A percentile compares a stretch with the other conserved stretches of the same genome.
Conservation (phyloP, 352 stramenopile genomes). For the Pythium vanterpoolii region DNA sequence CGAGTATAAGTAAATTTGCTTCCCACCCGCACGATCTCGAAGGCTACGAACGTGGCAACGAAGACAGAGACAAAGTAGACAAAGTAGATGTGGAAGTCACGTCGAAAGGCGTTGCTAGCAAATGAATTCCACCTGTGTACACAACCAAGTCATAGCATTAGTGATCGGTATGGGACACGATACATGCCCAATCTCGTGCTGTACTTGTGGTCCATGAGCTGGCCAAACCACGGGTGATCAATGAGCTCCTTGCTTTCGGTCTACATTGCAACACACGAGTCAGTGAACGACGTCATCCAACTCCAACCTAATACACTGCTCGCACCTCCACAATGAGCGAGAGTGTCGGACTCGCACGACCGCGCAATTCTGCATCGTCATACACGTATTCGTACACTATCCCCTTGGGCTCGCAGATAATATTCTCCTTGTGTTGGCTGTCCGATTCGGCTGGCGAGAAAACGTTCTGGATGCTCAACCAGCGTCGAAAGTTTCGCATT, state of each 20-base stretch:
- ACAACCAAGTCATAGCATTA: not conserved
- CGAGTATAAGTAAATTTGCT: constrained; percentile 3
- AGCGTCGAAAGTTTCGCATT: constrained; percentile 32
- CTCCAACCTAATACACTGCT: not conserved
- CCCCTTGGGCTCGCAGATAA: constrained; percentile 76
- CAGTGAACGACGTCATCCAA: not conserved
- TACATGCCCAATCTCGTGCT: no score
- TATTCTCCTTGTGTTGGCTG: constrained; percentile 39
- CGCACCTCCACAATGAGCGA: constrained; percentile 58
- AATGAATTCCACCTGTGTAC: constrained; percentile 69
- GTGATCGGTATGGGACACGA: no score
- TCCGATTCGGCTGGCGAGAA: constrained; percentile 43
- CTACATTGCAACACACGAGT: constrained; percentile 20
- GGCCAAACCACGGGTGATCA: constrained; percentile 68
- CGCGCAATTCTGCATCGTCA: constrained; percentile 66
- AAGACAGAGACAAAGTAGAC: constrained; percentile 76
- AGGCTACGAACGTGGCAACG: constrained; percentile 51
- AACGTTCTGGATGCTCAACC: constrained; percentile 67
- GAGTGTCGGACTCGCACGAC: constrained; percentile 54
- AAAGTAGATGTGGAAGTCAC: constrained; percentile 74
- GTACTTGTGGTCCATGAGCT: constrained; percentile 75
- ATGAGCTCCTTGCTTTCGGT: constrained; percentile 79
- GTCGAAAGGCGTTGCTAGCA: constrained; percentile 58
- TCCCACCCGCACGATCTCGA: not conserved
- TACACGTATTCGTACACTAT: constrained; percentile 86